These are phyloP conservation scores for Leucocoprinus sp. DNA, from an alignment of 768 basidiomycete genomes.

Conservation along the genomic window DNA sequence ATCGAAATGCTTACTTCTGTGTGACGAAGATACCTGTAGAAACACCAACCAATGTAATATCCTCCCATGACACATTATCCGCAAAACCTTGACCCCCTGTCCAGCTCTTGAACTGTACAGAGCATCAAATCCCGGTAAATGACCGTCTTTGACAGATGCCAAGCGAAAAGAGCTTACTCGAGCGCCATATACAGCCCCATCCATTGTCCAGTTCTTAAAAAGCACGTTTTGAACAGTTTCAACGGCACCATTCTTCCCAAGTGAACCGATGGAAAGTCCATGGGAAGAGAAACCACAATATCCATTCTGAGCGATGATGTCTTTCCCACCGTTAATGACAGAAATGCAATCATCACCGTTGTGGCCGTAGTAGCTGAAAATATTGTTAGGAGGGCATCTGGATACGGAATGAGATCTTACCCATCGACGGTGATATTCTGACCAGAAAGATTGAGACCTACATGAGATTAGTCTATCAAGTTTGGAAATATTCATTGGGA, in stretches of 20 bases:
- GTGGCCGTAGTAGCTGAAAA: constrained; percentile 29
- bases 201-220: constrained; percentile 42
- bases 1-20: constrained; percentile 25
- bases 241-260: constrained; percentile 31
- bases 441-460: constrained; percentile 29
- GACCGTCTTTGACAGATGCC: background rate
- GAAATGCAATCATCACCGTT: constrained; percentile 45
- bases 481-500: background rate
- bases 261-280: constrained; percentile 39
- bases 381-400: background rate
- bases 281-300: constrained; percentile 40
- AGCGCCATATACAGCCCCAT: constrained; percentile 40
- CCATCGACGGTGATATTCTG: constrained; percentile 34
- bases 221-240: constrained; percentile 35
- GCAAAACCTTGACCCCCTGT: constrained; percentile 39
- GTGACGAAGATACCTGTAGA: constrained; percentile 40
- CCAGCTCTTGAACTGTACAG: constrained; percentile 37
- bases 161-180: constrained; percentile 19
- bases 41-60: constrained; percentile 34
- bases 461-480: background rate
- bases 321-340: constrained; percentile 34
- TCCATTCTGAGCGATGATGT: constrained; percentile 37
- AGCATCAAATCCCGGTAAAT: background rate
- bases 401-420: constrained; percentile 8
- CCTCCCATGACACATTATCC: constrained; percentile 40